phyloP scores from a whole-genome alignment of 164 flowering plant genomes.

The Magnolia kwangsiensis region DNA sequence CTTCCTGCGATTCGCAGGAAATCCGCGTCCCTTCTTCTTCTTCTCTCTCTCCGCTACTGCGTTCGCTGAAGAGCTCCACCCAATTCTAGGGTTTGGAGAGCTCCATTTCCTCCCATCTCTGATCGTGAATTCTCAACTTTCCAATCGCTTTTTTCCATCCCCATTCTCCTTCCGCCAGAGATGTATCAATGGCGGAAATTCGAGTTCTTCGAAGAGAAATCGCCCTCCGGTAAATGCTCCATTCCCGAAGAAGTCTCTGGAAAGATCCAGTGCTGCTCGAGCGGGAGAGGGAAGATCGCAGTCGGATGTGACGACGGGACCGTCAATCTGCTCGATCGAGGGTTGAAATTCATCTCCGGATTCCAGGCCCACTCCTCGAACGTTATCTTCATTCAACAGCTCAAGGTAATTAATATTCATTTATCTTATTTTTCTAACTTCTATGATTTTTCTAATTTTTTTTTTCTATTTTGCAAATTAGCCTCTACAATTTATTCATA shows the following conservation, averaged over 20 bases:
- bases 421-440: not conserved
- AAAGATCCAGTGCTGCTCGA: constrained; percentile 65
- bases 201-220: constrained; percentile 96
- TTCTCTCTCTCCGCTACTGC: not conserved
- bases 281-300: constrained; percentile 79
- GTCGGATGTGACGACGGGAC: constrained; percentile 78
- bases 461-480: not conserved
- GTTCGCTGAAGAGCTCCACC: not conserved
- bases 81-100: not conserved
- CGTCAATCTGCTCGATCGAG: constrained; percentile 81
- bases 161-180: not conserved
- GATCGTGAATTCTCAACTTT: not conserved
- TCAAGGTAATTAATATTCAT: constrained; percentile 53
- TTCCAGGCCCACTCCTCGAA: constrained; percentile 81
- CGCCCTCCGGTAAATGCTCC: constrained; percentile 41
- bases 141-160: not conserved
- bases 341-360: constrained; percentile 65
- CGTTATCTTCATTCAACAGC: constrained; percentile 83
- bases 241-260: constrained; percentile 65
- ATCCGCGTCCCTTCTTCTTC: no score
- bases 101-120: not conserved
- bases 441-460: not conserved
- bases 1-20: no score
- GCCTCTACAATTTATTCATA: no score
- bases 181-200: constrained; percentile 99